phyloP scores from a whole-genome alignment of 1,284 basidiomycete genomes.

The Fomitiporia mediterranea region DNA sequence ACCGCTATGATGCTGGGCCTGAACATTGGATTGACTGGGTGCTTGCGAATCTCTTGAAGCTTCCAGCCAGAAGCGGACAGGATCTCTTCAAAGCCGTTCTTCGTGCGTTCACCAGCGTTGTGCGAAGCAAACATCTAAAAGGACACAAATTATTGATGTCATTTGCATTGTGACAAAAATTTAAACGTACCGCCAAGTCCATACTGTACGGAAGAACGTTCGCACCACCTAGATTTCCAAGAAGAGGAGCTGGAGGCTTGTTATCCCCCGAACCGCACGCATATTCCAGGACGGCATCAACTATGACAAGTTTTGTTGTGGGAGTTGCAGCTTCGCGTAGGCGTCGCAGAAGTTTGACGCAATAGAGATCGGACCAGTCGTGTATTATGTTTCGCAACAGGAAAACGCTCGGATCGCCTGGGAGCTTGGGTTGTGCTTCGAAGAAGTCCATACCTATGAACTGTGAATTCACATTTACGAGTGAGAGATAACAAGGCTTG shows the following conservation, averaged over 20 bases:
- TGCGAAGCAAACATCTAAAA: slow-evolving; percentile 5
- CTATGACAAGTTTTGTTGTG: slow-evolving; percentile 28
- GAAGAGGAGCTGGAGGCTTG: slow-evolving; percentile 18
- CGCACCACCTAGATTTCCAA: slow-evolving; percentile 20
- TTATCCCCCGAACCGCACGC: slow-evolving; percentile 20
- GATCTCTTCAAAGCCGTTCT: slow-evolving; percentile 6
- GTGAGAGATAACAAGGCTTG: background rate
- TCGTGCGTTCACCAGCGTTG: slow-evolving; percentile 15
- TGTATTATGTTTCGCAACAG: slow-evolving; percentile 28
- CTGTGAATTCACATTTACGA: no score
- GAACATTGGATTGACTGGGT: slow-evolving; percentile 7
- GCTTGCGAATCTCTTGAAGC: slow-evolving; percentile 7
- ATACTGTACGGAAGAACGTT: slow-evolving; percentile 18
- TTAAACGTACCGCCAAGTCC: slow-evolving; percentile 21
- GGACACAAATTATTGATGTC: background rate
- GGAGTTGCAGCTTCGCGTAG: slow-evolving; percentile 26
- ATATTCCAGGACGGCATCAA: slow-evolving; percentile 26
- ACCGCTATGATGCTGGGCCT: slow-evolving; percentile 14
- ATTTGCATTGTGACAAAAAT: background rate
- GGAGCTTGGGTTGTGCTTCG: slow-evolving; percentile 23
- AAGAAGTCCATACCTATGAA: slow-evolving; percentile 30
- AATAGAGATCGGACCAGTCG: slow-evolving; percentile 27
- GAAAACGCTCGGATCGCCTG: slow-evolving; percentile 24
- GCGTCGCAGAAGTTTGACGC: slow-evolving; percentile 25
- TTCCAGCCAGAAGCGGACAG: slow-evolving; percentile 11